Conservation (phyloP, 1,284 basidiomycete species). For the Cystobasidium slooffiae region DNA sequence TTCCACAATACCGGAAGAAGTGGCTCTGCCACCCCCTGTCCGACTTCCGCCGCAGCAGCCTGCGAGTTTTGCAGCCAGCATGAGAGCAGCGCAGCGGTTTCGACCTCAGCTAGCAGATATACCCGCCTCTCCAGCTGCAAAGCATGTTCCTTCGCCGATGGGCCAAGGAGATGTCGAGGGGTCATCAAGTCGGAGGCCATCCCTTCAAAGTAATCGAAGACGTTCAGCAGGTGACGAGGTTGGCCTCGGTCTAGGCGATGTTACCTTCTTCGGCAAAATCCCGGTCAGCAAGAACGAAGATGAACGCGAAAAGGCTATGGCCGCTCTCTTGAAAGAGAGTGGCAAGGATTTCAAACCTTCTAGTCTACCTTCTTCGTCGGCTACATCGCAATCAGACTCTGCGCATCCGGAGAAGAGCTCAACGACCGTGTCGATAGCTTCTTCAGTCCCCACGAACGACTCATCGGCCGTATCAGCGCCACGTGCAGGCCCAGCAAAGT, state of each 20-base stretch:
- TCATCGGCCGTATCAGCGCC: slow-evolving; percentile 5
- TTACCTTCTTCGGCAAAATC: slow-evolving; percentile 41
- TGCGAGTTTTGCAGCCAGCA: neutral
- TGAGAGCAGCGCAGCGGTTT: slow-evolving; percentile 16
- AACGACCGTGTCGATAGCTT: neutral
- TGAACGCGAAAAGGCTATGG: slow-evolving; percentile 36
- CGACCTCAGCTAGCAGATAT: slow-evolving; percentile 37
- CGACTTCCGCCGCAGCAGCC: slow-evolving; percentile 14
- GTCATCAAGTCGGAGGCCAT: slow-evolving; percentile 12
- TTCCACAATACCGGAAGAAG: slow-evolving; percentile 12
- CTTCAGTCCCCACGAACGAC: slow-evolving; percentile 1
- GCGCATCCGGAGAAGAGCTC: neutral
- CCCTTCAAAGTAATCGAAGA: slow-evolving; percentile 23
- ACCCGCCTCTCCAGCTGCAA: slow-evolving; percentile 34
- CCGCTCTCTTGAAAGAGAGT: slow-evolving; percentile 34
- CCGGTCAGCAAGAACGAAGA: slow-evolving; percentile 32
- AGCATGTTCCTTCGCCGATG: neutral
- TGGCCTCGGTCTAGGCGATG: slow-evolving; percentile 23
- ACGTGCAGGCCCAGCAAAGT: neutral
- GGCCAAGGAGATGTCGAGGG: neutral
- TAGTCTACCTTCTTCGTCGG: slow-evolving; percentile 6
- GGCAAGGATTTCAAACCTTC: slow-evolving; percentile 14
- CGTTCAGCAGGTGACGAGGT: slow-evolving; percentile 37
- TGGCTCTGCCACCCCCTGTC: slow-evolving; percentile 4
- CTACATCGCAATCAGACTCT: neutral